Base-by-base conservation (phyloP, 2,329 filamentous ascomycete genomes). In the Penicillium sp. region DNA sequence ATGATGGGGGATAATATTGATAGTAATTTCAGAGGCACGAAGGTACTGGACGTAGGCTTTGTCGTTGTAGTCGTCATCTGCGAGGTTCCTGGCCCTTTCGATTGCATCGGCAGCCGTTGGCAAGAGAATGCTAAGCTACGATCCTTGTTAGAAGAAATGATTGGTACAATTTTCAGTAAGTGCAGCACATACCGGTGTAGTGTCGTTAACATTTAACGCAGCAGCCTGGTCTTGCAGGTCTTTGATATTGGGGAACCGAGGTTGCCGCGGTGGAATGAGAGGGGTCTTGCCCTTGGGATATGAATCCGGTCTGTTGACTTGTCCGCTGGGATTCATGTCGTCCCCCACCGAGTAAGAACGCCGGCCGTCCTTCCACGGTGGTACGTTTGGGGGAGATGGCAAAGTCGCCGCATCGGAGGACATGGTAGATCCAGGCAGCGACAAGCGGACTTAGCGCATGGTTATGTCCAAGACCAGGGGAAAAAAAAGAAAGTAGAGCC, bases 21-120 rank as follows among this genome's bases (percentile, higher is more conserved):
- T 82, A 15, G 89, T 84, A 55, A 97, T 89, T 57, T 92, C 87
- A 59, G 84, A 92, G 12, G 93, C 90, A 61, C 88, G 85, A 57
- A 97, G 83, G 70, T 93, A 97, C 60, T 96, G 90, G 63, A 89
- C 85, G 55, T 96, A 88, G 3, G 93, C 93, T 38, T 86, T 75
- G 69, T 94, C 91, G 5, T 87, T 85, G 36, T 75, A 65, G 29
- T 73, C 66, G 27, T 67, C 63, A 39, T 75, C 70, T 27, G 68
- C 61, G 54, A 73, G 67, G 21, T 56, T 51, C 53, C 66, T 73
- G 17, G 74, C 71, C 61, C 67, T 68, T 27, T 71, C 64, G 39
- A 77, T 70, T 33, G 74, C 71, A 51, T 74, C 70, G 56, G 70
- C 68, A n/a, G 75, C 73, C 17, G 64, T 70, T 49, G 60, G 64